Conservation (phyloP, 2,329 filamentous ascomycete genomes). For the Conoideocrella luteorostrata region DNA sequence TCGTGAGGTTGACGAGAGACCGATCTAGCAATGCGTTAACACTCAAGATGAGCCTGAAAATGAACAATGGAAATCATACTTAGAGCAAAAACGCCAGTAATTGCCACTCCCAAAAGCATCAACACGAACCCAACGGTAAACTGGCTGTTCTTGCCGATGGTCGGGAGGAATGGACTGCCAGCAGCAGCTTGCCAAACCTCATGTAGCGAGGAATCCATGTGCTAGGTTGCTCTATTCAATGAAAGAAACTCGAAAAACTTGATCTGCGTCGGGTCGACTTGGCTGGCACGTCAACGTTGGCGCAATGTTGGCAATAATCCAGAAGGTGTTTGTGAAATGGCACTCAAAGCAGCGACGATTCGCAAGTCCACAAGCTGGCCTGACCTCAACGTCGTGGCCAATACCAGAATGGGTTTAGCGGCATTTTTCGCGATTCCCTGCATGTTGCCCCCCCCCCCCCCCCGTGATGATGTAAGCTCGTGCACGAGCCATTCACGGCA, state of each 20-base stretch:
- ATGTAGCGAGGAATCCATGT: slow-evolving; percentile 76
- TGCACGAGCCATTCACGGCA: slow-evolving; percentile 15
- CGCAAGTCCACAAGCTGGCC: slow-evolving; percentile 9
- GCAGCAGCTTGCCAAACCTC: slow-evolving; percentile 92
- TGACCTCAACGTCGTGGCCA: slow-evolving; percentile 27
- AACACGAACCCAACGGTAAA: slow-evolving; percentile 75
- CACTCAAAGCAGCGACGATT: background rate
- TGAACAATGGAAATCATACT: slow-evolving; percentile 96
- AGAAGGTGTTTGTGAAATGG: background rate
- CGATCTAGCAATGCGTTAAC: slow-evolving; percentile 53
- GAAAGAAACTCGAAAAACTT: background rate
- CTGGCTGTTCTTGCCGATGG: slow-evolving; percentile 75
- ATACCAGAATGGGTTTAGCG: slow-evolving; percentile 26
- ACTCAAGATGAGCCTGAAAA: background rate
- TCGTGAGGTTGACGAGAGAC: slow-evolving; percentile 66
- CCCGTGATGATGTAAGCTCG: slow-evolving; percentile 23
- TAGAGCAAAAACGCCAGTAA: slow-evolving; percentile 76
- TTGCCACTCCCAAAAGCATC: slow-evolving; percentile 62
- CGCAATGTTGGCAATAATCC: background rate
- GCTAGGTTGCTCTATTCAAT: slow-evolving; percentile 18
- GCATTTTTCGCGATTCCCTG: background rate
- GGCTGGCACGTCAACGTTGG: background rate
- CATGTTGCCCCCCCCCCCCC: background rate
- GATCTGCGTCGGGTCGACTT: background rate
- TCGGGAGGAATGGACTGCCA: slow-evolving; percentile 75